Base-by-base conservation (phyloP, 305 asterid species). In the Fraxinus latifolia region DNA sequence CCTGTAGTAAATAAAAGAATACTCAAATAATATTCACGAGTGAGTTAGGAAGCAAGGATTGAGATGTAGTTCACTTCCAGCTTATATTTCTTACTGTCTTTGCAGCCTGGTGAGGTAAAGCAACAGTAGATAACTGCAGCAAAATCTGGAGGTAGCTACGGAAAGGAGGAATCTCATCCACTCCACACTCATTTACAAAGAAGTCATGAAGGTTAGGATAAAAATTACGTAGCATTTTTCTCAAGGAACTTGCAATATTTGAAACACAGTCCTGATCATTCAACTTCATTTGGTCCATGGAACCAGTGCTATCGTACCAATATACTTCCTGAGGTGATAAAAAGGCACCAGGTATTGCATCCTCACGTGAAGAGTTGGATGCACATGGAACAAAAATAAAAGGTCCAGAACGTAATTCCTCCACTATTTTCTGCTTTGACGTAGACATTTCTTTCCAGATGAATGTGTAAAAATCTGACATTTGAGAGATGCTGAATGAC, bases 181-280 rank as follows among this genome's bases (percentile, higher is more conserved):
- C 99, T 85, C 97, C 95, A 85, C 97, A 96, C 84, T 88, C 97
- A 62, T 88, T 88, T 89, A 96, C 99, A 84, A 96, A 94, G 81
- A 94, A 93, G 82, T 91, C 93, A 75, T 88, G 97, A 84, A 96
- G 97, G 77, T 79, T 86, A 19, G 98, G 97, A 87, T 94, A 96
- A 50, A 89, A 50, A 84, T 83, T 88, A 67, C 81, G 85, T 81
- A 96, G 82, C 90, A 89, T 87, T 85, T 89, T 92, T 44, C 82
- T 82, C 67, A 65, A 82, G 78, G 89, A 80, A 76, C 82, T 81
- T 83, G 79, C 62, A 68, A 74, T 58, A 37, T 83, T 85, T 74
- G 90, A 68, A 50, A 42, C 89, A 82, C 80, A 73, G 32, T 87
- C 86, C 55, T 87, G 84, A 80, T 82, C 73, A 80, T 67, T 68